Conservation (phyloP, 2,329 filamentous ascomycete genomes). For the Cladorrhinum sp. region DNA sequence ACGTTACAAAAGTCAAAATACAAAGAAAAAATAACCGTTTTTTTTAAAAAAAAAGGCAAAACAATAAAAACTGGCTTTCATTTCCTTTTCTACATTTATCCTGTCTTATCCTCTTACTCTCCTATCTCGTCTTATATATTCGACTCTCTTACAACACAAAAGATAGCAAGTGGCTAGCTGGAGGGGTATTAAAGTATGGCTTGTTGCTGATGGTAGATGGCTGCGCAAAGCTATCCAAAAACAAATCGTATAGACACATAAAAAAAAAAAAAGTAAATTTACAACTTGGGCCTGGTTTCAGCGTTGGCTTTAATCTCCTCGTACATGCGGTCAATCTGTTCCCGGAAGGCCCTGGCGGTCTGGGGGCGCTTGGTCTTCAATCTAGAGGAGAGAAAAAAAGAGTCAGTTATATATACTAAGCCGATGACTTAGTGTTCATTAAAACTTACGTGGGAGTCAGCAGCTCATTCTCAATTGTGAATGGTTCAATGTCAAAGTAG, state of each 20-base stretch:
- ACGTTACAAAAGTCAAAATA: no score
- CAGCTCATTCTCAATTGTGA: conserved; percentile 88
- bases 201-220: background rate
- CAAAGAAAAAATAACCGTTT: no score
- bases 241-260: background rate
- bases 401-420: background rate
- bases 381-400: conserved; percentile 32
- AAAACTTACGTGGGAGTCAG: conserved; percentile 78
- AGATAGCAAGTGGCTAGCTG: background rate
- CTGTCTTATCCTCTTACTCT: no score
- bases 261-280: conserved; percentile 19
- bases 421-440: background rate
- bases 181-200: background rate
- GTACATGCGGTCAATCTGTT: conserved; percentile 57
- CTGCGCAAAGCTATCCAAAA: background rate
- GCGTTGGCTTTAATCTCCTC: conserved; percentile 47
- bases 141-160: no score
- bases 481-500: conserved; percentile 79
- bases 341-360: conserved; percentile 49
- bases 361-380: conserved; percentile 61
- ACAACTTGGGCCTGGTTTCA: conserved; percentile 46
- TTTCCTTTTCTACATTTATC: no score
- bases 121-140: no score
- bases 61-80: no score
- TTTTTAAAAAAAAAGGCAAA: no score